Evolutionary conservation across 345 rosid genomes (phyloP), one percentile per base, ranked within the genome.

Genomic region (Excoecaria cochinchinensis): DNA sequence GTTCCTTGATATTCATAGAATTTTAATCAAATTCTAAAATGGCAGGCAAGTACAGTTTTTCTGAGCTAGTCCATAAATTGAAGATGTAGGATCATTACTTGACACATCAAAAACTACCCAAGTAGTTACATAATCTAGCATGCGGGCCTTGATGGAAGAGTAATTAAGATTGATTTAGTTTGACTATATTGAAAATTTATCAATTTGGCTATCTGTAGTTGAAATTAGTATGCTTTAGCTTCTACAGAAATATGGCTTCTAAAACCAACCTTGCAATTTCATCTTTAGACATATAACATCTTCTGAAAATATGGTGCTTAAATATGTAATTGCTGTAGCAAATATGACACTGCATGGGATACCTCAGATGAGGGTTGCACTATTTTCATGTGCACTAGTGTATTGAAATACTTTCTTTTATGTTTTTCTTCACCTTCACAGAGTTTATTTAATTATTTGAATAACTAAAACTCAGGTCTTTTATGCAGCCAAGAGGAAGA

Each of bases 401-500:
- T 31, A 50, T 3, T 70, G 14, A n/a, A 70, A 55, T 22, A 40
- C 42, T 57, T 47, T 9, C n/a, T 44, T 6, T 17, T 13, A 2
- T n/a, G 25, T 8, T 6, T 62, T 16, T 31, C 31, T 31, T 31
- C 2, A 40, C n/a, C 19, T 71, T 53, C 36, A 71, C 4, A 5
- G 14, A 69, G 50, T 56, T 56, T 50, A 8, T 31, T 17, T 13
- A 46, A 42, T 71, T 17, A 6, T 40, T 39, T 53, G 25, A 24
- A 17, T 50, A 57, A 68, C 9, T 14, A 6, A 57, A 44, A 8
- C 56, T 31, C 31, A 2, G 12, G 15, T 66, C 62, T 81, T 58
- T 44, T 57, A 52, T 72, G 71, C 86, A 83, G 86, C 50, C 10
- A 87, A 81, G 77, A 73, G 59, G 76, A 84, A 68, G 82, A 82